These are phyloP conservation scores for Sordariomycetes sp. DNA, from an alignment of 2,329 filamentous ascomycete genomes.

Conservation along the genomic window DNA sequence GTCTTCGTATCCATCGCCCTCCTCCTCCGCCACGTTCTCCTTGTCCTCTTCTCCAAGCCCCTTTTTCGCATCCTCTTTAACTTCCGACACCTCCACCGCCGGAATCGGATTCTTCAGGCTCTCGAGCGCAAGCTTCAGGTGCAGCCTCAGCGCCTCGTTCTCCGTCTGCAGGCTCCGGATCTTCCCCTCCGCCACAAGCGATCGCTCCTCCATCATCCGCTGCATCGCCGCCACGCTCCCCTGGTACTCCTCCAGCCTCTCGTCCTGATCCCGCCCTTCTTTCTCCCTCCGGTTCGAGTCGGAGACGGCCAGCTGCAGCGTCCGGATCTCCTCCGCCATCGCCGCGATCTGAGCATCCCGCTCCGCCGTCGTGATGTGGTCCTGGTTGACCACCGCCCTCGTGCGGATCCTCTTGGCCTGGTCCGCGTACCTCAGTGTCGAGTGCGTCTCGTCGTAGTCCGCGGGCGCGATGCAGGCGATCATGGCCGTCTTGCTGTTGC, in stretches of 20 bases:
- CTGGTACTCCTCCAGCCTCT: conserved; percentile 90
- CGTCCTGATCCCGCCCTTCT: conserved; percentile 67
- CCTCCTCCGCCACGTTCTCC: conserved; percentile 22
- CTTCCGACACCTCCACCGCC: conserved; percentile 24
- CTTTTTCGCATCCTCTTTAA: conserved; percentile 10
- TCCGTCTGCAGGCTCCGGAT: conserved; percentile 82
- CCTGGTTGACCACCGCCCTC: conserved; percentile 88
- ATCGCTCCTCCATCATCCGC: conserved; percentile 88
- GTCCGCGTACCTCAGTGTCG: conserved; percentile 91
- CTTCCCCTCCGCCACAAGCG: conserved; percentile 85
- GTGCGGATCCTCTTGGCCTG: conserved; percentile 97
- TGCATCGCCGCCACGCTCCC: conserved; percentile 83
- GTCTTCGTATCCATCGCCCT: conserved; percentile 51
- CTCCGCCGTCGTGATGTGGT: conserved; percentile 83
- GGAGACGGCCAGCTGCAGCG: conserved; percentile 65
- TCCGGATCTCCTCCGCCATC: conserved; percentile 91
- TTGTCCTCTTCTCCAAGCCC: conserved; percentile 17
- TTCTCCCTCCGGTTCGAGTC: conserved; percentile 60
- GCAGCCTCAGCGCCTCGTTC: conserved; percentile 79
- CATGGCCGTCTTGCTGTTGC: conserved; percentile 98
- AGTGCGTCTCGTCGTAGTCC: conserved; percentile 95
- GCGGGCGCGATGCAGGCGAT: conserved; percentile 93
- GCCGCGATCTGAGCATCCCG: conserved; percentile 87
- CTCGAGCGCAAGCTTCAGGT: conserved; percentile 76
- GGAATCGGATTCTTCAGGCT: conserved; percentile 90